Percentiles rank a stretch among this genome's conserved stretches.
phyloP scores from a whole-genome alignment of 345 rosid species.

The Lenwebbia sp. region DNA sequence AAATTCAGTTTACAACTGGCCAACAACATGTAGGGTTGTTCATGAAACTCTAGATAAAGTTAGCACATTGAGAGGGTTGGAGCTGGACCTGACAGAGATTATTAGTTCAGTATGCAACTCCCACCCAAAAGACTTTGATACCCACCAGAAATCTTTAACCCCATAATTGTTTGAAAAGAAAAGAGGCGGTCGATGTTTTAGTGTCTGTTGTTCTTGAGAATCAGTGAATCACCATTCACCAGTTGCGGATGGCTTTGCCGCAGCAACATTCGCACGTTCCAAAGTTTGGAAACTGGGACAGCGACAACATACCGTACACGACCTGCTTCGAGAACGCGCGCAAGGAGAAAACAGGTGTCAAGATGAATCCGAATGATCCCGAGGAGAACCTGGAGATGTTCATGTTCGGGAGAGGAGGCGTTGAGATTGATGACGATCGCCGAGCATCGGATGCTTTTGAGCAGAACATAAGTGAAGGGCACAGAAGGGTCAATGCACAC shows the following conservation, averaged over 20 bases:
- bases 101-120: not conserved
- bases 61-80: not conserved
- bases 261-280: slow-evolving; percentile 37
- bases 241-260: not conserved
- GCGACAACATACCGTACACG: slow-evolving; percentile 32
- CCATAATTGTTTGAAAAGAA: not conserved
- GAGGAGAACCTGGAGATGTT: slow-evolving; percentile 40
- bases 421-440: not conserved
- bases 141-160: not conserved
- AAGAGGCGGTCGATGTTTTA: not conserved
- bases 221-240: not conserved
- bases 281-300: slow-evolving; percentile 50
- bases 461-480: not conserved
- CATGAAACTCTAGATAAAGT: not conserved
- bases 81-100: not conserved
- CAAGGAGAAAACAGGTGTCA: slow-evolving; percentile 19
- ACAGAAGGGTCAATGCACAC: not conserved
- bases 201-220: not conserved
- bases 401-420: slow-evolving; percentile 2
- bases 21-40: not conserved
- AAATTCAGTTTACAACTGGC: not conserved
- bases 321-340: slow-evolving; percentile 45
- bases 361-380: slow-evolving; percentile 49
- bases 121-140: not conserved
- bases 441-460: not conserved